Conservation (phyloP, 2,329 filamentous ascomycete species). For the Aspergillus floridensis region DNA sequence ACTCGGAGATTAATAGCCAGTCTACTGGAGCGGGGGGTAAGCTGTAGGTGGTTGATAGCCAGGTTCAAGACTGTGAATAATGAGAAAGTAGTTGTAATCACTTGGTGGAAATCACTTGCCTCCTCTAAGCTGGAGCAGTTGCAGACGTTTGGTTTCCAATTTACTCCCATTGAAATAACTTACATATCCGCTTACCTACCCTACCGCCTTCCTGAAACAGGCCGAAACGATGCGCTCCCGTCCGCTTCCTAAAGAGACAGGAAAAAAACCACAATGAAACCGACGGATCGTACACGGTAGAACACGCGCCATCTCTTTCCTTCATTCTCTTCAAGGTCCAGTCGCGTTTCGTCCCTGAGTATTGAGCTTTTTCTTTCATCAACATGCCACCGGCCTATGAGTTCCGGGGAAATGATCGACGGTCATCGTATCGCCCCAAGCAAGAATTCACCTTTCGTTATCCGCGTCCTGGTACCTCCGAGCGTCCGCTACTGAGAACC, state of each 20-base stretch:
- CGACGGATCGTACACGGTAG: not conserved
- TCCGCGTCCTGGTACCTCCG: constrained; percentile 33
- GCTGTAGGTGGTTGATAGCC: too few species aligned
- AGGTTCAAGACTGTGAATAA: too few species aligned
- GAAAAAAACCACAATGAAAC: not conserved
- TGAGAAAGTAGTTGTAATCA: too few species aligned
- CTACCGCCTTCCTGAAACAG: not conserved
- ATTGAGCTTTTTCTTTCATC: not conserved
- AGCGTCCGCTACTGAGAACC: constrained; percentile 37
- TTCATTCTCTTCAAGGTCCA: not conserved
- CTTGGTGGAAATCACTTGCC: too few species aligned
- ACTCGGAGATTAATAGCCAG: not conserved
- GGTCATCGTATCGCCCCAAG: constrained; percentile 22
- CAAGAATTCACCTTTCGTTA: constrained; percentile 45
- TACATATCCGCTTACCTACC: not conserved
- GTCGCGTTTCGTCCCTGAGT: not conserved
- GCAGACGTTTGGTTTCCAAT: too few species aligned
- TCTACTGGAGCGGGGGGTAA: too few species aligned
- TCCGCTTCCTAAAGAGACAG: not conserved
- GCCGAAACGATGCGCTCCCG: not conserved
- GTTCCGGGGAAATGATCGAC: constrained; percentile 34
- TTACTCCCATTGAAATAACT: too few species aligned
- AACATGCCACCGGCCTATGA: constrained; percentile 30
- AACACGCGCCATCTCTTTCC: not conserved
- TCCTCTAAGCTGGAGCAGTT: too few species aligned